Conservation (phyloP, 495 filamentous ascomycete species). For the Cenococcum geophilum region DNA sequence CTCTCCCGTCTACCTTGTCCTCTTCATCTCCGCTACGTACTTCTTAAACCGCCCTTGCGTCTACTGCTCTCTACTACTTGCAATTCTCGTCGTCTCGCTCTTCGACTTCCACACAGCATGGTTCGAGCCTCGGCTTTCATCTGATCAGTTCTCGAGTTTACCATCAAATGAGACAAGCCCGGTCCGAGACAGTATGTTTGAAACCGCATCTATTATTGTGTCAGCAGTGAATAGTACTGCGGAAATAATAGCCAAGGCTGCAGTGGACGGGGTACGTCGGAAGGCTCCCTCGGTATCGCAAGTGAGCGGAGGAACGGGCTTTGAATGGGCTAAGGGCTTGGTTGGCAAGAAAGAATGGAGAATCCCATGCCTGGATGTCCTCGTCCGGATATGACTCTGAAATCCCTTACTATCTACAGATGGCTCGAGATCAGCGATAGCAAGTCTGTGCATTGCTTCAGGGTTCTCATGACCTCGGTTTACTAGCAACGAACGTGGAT, state of each 20-base stretch:
- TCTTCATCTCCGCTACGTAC: slow-evolving; percentile 41
- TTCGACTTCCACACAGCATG: slow-evolving; percentile 41
- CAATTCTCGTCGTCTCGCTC: slow-evolving; percentile 39
- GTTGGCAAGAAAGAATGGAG: slow-evolving; percentile 37
- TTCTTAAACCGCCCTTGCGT: slow-evolving; percentile 42
- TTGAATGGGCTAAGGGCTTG: slow-evolving; percentile 32
- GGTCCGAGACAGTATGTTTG: slow-evolving; percentile 16
- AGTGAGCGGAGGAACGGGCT: slow-evolving; percentile 9
- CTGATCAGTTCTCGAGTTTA: slow-evolving; percentile 3
- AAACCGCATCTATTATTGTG: slow-evolving; percentile 32
- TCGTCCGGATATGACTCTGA: slow-evolving; percentile 32
- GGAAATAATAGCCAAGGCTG: slow-evolving; percentile 29
- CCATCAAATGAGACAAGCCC: slow-evolving; percentile 13
- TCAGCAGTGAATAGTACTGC: slow-evolving; percentile 35
- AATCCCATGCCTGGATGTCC: slow-evolving; percentile 39
- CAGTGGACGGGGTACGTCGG: slow-evolving; percentile 29
- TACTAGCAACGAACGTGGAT: background rate
- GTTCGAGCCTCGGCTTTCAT: slow-evolving; percentile 36
- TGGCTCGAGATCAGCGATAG: background rate
- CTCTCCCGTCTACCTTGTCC: slow-evolving; percentile 40
- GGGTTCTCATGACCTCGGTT: background rate
- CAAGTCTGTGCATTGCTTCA: background rate
- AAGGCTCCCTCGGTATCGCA: slow-evolving; percentile 9
- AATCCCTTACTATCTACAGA: no score
- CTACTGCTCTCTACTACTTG: slow-evolving; percentile 42